Evolutionary conservation across 441 rosid species (phyloP).

Genomic region (Corymbia citriodora): DNA sequence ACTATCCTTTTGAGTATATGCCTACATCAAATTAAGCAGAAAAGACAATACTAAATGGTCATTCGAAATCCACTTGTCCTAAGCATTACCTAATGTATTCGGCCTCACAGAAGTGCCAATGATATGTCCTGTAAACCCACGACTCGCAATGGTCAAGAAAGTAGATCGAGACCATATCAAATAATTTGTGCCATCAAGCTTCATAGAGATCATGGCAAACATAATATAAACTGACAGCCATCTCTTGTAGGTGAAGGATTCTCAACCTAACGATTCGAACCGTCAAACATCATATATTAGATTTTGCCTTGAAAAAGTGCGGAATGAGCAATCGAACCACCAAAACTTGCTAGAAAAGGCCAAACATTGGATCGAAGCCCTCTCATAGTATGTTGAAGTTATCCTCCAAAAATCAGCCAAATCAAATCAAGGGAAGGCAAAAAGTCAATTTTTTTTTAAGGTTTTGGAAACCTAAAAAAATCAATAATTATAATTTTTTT

Average conservation of each 20-base stretch:
- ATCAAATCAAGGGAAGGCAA: neutral
- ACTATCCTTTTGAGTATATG: neutral
- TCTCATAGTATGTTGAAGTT: too few relatives aligned
- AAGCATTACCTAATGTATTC: neutral
- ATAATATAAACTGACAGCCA: neutral
- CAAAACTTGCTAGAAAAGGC: too few relatives aligned
- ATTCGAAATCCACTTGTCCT: neutral
- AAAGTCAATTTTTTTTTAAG: neutral
- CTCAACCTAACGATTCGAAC: too few relatives aligned
- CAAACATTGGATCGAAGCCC: too few relatives aligned
- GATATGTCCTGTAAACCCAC: neutral
- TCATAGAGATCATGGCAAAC: neutral
- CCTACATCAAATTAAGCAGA: accelerated
- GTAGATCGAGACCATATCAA: neutral
- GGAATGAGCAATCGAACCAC: too few relatives aligned
- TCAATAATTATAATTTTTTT: neutral
- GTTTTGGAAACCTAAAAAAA: neutral
- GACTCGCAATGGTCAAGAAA: neutral
- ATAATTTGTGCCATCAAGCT: neutral
- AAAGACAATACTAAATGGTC: neutral
- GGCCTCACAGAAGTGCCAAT: neutral
- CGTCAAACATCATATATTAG: neutral
- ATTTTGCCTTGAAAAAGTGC: neutral
- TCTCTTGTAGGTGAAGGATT: neutral
- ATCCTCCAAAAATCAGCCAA: neutral